Evolutionary conservation across 2,329 filamentous ascomycete species (phyloP).

Genomic region (Microdochium bolleyi): DNA sequence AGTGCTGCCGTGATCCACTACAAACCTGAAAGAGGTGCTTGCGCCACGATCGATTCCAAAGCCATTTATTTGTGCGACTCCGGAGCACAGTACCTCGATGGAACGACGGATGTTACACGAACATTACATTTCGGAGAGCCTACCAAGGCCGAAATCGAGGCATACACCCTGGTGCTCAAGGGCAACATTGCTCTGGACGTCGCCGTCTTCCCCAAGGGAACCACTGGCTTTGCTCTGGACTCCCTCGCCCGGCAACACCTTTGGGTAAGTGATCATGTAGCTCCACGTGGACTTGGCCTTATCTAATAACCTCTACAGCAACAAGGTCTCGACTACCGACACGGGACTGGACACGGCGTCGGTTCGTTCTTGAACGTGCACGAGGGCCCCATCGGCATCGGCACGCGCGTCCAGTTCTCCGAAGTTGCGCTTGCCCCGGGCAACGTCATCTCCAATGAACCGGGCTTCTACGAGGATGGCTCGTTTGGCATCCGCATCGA

Average conservation of each 20-base stretch:
- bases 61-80: constrained; percentile 94
- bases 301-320: constrained; percentile 26
- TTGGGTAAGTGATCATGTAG: constrained; percentile 54
- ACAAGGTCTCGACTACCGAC: constrained; percentile 86
- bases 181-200: constrained; percentile 85
- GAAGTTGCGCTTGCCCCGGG: constrained; percentile 86
- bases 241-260: constrained; percentile 81
- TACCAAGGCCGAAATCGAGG: constrained; percentile 72
- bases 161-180: constrained; percentile 91
- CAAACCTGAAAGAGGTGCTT: constrained; percentile 75
- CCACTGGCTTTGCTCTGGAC: constrained; percentile 87
- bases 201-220: constrained; percentile 88
- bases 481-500: constrained; percentile 93
- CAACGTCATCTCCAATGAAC: constrained; percentile 93
- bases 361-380: constrained; percentile 96
- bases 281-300: constrained; percentile 9
- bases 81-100: constrained; percentile 91
- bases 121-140: constrained; percentile 89
- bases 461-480: constrained; percentile 95
- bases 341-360: constrained; percentile 93
- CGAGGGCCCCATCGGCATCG: constrained; percentile 93
- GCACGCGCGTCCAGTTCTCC: constrained; percentile 82
- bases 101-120: constrained; percentile 91
- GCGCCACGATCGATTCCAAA: constrained; percentile 74
- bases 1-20: constrained; percentile 97